These are phyloP conservation scores for Camelina sativa DNA, from an alignment of 345 rosid species.

Conservation along the genomic window DNA sequence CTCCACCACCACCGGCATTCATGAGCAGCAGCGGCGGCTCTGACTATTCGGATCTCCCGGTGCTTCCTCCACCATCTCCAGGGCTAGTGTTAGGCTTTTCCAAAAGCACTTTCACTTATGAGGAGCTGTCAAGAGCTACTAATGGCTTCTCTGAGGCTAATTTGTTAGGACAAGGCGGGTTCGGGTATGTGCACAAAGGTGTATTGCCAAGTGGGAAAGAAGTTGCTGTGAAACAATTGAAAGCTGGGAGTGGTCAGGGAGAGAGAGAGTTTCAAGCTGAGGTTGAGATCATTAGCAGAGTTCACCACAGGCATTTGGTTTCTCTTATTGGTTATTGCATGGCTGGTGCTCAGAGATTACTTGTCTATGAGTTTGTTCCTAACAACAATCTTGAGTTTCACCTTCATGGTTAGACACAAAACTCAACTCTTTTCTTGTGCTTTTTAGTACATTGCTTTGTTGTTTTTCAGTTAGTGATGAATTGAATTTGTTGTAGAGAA, in stretches of 20 bases:
- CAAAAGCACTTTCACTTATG: constrained; percentile 66
- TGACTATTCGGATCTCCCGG: constrained; percentile 62
- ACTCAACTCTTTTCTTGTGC: constrained; percentile 7
- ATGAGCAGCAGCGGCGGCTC: constrained; percentile 71
- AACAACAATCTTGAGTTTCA: constrained; percentile 69
- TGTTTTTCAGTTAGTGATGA: not conserved
- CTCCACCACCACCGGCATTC: constrained; percentile 52
- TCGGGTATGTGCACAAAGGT: constrained; percentile 73
- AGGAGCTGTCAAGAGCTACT: constrained; percentile 64
- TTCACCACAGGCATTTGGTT: constrained; percentile 74
- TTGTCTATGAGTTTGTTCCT: constrained; percentile 74
- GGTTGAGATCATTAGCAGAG: constrained; percentile 71
- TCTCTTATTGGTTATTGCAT: constrained; percentile 75
- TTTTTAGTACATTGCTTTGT: constrained; percentile 14
- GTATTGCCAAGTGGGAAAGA: constrained; percentile 65
- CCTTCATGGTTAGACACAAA: constrained; percentile 58
- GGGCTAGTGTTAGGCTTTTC: constrained; percentile 63
- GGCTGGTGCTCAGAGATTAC: constrained; percentile 56
- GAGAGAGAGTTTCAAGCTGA: constrained; percentile 74
- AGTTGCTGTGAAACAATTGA: constrained; percentile 70
- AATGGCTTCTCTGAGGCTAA: constrained; percentile 69
- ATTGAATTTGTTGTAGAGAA: constrained; percentile 52
- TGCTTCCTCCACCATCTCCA: constrained; percentile 65
- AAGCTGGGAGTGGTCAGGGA: constrained; percentile 68
- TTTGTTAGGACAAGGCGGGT: constrained; percentile 75